Conservation (phyloP, 1,284 basidiomycete genomes). For the Trichosporon ovoides region DNA sequence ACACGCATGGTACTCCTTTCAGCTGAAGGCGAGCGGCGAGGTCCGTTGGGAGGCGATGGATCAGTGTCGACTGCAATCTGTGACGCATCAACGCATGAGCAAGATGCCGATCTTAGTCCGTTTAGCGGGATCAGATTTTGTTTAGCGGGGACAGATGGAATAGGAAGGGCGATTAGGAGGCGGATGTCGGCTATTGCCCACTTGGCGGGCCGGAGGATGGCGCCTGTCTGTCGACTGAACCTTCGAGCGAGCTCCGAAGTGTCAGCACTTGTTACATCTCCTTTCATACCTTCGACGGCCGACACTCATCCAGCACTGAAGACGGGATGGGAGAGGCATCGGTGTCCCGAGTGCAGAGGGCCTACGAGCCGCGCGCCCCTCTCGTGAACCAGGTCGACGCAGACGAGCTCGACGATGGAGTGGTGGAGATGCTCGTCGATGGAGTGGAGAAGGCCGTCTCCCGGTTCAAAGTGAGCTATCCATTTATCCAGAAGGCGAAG, state of each 20-base stretch:
- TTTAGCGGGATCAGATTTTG: neutral
- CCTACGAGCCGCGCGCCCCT: slow-evolving; percentile 51
- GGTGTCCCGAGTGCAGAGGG: neutral
- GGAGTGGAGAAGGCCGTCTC: slow-evolving; percentile 71
- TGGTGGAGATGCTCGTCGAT: slow-evolving; percentile 74
- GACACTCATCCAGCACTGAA: no score
- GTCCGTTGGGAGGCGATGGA: no score
- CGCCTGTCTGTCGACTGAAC: no score
- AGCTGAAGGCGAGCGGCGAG: no score
- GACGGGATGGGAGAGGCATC: slow-evolving; percentile 1
- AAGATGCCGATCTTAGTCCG: neutral
- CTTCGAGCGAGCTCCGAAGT: no score
- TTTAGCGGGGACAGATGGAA: slow-evolving; percentile 9
- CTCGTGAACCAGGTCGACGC: slow-evolving; percentile 92
- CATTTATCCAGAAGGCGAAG: no score
- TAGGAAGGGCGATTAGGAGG: neutral
- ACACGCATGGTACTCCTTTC: slow-evolving; percentile 16
- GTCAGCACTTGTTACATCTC: no score
- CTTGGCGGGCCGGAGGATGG: neutral
- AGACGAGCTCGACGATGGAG: slow-evolving; percentile 83
- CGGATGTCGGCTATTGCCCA: slow-evolving; percentile 6
- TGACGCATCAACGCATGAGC: neutral
- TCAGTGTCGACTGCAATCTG: no score
- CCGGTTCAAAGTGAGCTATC: slow-evolving; percentile 61
- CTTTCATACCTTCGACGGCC: no score